phyloP scores from a whole-genome alignment of 352 stramenopile genomes.

The Phytophthora tubulina region DNA sequence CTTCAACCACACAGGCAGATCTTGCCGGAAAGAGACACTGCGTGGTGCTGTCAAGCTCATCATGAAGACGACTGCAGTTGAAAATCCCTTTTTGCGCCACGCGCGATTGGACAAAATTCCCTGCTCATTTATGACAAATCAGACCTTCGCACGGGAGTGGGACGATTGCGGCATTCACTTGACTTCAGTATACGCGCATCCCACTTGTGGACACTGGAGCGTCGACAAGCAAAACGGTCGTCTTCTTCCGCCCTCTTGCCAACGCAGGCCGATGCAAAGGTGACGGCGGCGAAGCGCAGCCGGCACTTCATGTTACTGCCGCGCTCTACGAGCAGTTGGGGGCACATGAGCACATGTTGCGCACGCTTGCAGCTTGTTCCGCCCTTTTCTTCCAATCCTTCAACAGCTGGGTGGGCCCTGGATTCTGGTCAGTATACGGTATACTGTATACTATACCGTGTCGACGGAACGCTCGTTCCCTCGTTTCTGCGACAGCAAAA shows the following conservation, averaged over 20 bases:
- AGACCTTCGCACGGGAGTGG: conserved; percentile 18
- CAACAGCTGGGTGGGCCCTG: conserved; percentile 8
- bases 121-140: conserved; percentile 20
- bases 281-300: neutral
- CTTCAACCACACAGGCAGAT: conserved; percentile 29
- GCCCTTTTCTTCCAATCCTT: conserved; percentile 43
- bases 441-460: neutral
- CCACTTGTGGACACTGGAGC: too few species aligned
- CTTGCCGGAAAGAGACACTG: conserved; percentile 23
- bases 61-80: conserved; percentile 15
- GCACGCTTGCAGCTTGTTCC: conserved; percentile 25
- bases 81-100: neutral
- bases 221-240: conserved; percentile 7
- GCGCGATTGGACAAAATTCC: conserved; percentile 23
- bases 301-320: conserved; percentile 1
- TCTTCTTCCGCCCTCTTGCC: neutral
- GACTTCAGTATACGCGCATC: conserved; percentile 26
- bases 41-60: conserved; percentile 20
- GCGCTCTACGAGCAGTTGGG: conserved; percentile 12
- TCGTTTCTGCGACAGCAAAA: conserved; percentile 47
- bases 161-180: conserved; percentile 45
- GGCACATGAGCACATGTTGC: neutral
- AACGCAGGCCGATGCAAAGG: too few species aligned
- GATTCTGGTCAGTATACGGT: conserved; percentile 17
- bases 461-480: conserved; percentile 36